phyloP scores from a whole-genome alignment of 202 grass and related monocot species.

The Elaeis oleifera region DNA sequence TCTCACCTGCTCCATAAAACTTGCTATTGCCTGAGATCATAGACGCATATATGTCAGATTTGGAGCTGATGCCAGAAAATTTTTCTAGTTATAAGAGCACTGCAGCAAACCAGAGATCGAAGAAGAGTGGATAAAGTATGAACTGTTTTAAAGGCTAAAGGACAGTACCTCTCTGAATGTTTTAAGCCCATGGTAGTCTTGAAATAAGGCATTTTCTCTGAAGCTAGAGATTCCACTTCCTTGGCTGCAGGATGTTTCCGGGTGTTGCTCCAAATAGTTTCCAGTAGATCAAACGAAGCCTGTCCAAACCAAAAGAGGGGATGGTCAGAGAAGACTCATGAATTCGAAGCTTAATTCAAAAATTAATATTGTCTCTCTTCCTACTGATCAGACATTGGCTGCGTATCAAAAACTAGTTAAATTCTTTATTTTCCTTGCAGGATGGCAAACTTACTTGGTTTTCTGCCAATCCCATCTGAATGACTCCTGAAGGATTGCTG shows the following conservation, averaged over 20 bases:
- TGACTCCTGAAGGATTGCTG: slow-evolving; percentile 63
- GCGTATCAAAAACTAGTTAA: no score
- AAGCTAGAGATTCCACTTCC: slow-evolving; percentile 46
- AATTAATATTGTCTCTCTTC: no score
- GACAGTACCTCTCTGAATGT: slow-evolving; percentile 52
- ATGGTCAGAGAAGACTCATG: no score
- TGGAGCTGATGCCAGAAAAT: no score
- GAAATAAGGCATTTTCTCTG: slow-evolving; percentile 94
- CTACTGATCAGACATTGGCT: no score
- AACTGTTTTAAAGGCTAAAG: no score
- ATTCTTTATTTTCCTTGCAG: background rate
- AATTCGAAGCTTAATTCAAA: no score
- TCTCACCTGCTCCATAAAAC: slow-evolving; percentile 82
- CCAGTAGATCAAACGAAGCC: slow-evolving; percentile 89
- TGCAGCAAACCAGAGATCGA: no score
- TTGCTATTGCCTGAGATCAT: slow-evolving; percentile 59
- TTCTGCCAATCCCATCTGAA: slow-evolving; percentile 97
- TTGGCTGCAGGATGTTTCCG: slow-evolving; percentile 41
- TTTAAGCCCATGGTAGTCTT: slow-evolving; percentile 89
- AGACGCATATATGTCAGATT: no score
- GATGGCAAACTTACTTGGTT: slow-evolving; percentile 46
- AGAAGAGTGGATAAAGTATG: no score
- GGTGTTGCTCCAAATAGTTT: slow-evolving; percentile 58
- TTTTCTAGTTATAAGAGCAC: no score
- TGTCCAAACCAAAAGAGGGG: slow-evolving; percentile 16